phyloP scores from a whole-genome alignment of 768 basidiomycete species.

The Russula sp. region DNA sequence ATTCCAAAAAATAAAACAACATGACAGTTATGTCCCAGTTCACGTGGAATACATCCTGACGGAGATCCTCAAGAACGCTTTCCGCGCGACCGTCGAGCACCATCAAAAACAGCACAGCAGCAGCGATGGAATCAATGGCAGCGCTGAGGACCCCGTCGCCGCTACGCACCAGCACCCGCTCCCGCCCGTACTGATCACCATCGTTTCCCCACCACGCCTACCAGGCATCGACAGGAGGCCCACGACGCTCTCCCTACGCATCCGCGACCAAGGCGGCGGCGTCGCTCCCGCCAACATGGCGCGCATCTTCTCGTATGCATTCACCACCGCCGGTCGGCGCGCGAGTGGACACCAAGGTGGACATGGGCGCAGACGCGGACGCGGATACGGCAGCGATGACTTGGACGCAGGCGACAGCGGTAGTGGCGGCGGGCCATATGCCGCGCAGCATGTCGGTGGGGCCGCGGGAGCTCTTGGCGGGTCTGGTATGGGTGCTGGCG shows the following conservation, averaged over 20 bases:
- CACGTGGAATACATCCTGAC: slow-evolving; percentile 90
- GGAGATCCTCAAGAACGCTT: slow-evolving; percentile 86
- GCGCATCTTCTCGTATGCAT: slow-evolving; percentile 85
- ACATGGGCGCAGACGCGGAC: no score
- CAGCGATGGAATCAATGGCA: not conserved
- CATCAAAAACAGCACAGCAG: slow-evolving; percentile 38
- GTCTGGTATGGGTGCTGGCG: slow-evolving; percentile 29
- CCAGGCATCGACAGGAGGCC: slow-evolving; percentile 24
- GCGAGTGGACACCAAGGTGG: not conserved
- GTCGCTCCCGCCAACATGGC: slow-evolving; percentile 66
- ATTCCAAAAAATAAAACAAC: not conserved
- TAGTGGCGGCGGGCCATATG: slow-evolving; percentile 60
- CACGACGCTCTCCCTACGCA: slow-evolving; percentile 63
- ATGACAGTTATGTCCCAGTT: slow-evolving; percentile 69
- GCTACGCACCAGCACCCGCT: slow-evolving; percentile 26
- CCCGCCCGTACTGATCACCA: slow-evolving; percentile 64
- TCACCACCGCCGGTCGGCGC: slow-evolving; percentile 69
- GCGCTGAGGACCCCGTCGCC: slow-evolving; percentile 28
- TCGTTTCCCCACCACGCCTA: slow-evolving; percentile 43
- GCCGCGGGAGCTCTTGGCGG: slow-evolving; percentile 45
- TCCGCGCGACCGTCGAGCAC: slow-evolving; percentile 81
- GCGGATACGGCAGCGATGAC: slow-evolving; percentile 21
- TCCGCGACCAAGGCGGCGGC: slow-evolving; percentile 85
- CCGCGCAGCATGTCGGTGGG: slow-evolving; percentile 71
- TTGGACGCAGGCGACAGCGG: slow-evolving; percentile 30